These are phyloP conservation scores for Phytopythium delawarense DNA, from an alignment of 352 stramenopile species.

Conservation along the genomic window DNA sequence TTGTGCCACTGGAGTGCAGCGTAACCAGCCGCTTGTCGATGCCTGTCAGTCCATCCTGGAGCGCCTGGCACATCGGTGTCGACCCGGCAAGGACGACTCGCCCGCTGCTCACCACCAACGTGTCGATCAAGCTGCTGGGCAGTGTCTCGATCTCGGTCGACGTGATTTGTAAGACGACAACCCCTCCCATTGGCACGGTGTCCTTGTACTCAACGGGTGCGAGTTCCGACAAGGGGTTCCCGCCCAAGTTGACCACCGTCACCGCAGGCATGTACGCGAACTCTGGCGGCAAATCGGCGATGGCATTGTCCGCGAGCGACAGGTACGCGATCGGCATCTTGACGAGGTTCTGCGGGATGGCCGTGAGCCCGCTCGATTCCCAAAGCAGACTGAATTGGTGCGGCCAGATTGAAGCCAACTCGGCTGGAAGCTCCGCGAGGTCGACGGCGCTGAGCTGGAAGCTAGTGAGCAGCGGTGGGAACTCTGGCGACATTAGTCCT, in stretches of 20 bases:
- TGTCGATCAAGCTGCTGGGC: slow-evolving; percentile 3
- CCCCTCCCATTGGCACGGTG: slow-evolving; percentile 12
- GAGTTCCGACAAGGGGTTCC: slow-evolving; percentile 25
- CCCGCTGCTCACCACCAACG: neutral
- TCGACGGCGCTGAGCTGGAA: slow-evolving; percentile 41
- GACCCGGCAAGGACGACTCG: neutral
- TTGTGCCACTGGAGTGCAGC: neutral
- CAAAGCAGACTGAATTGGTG: slow-evolving; percentile 7
- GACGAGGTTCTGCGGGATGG: slow-evolving; percentile 10
- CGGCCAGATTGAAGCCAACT: slow-evolving; percentile 30
- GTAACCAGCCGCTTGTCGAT: neutral
- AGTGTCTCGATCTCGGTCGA: slow-evolving; percentile 16
- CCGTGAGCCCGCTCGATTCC: slow-evolving; percentile 17
- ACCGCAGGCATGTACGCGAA: neutral
- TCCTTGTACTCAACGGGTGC: slow-evolving; percentile 1
- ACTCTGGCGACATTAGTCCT: slow-evolving; percentile 26
- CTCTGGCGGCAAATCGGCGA: neutral
- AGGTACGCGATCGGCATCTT: slow-evolving; percentile 15
- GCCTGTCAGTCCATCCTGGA: neutral
- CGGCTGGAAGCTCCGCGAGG: slow-evolving; percentile 18
- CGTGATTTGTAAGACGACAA: slow-evolving; percentile 3
- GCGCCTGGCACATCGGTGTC: neutral
- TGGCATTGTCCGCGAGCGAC: slow-evolving; percentile 14
- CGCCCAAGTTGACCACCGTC: neutral
- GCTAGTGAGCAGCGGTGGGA: slow-evolving; percentile 23